These are phyloP conservation scores for Quercus rubra DNA, from an alignment of 306 rosid genomes.

Conservation along the genomic window DNA sequence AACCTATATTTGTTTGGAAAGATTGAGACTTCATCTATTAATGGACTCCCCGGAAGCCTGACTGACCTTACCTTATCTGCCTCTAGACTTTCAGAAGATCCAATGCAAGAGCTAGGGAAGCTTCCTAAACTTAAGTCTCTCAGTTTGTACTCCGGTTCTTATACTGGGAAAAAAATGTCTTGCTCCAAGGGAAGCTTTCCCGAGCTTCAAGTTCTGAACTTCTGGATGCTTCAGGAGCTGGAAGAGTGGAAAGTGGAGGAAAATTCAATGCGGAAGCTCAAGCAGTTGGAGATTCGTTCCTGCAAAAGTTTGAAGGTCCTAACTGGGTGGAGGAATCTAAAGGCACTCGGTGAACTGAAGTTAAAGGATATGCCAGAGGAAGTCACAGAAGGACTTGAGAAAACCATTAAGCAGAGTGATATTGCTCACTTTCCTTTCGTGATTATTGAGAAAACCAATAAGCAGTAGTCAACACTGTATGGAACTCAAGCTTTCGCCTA, in stretches of 20 bases:
- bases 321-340: slow-evolving; percentile 18
- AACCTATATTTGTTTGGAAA: slow-evolving; percentile 31
- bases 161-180: not conserved
- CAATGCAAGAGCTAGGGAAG: slow-evolving; percentile 16
- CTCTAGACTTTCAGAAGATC: slow-evolving; percentile 24
- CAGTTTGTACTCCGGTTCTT: slow-evolving; percentile 22
- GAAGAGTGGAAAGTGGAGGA: not conserved
- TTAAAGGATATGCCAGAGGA: slow-evolving; percentile 27
- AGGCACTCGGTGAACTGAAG: slow-evolving; percentile 28
- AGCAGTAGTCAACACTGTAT: too few species aligned
- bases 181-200: slow-evolving; percentile 9
- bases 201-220: slow-evolving; percentile 29
- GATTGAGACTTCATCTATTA: not conserved
- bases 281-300: slow-evolving; percentile 31
- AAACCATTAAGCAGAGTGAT: not conserved
- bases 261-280: not conserved
- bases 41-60: slow-evolving; percentile 20
- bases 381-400: not conserved
- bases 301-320: slow-evolving; percentile 9
- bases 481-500: too few species aligned
- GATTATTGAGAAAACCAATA: too few species aligned
- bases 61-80: slow-evolving; percentile 37
- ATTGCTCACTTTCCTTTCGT: too few species aligned
- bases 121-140: slow-evolving; percentile 24
- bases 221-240: slow-evolving; percentile 26